phyloP scores from a whole-genome alignment of 2,329 filamentous ascomycete genomes.

The Penicillium sp. region DNA sequence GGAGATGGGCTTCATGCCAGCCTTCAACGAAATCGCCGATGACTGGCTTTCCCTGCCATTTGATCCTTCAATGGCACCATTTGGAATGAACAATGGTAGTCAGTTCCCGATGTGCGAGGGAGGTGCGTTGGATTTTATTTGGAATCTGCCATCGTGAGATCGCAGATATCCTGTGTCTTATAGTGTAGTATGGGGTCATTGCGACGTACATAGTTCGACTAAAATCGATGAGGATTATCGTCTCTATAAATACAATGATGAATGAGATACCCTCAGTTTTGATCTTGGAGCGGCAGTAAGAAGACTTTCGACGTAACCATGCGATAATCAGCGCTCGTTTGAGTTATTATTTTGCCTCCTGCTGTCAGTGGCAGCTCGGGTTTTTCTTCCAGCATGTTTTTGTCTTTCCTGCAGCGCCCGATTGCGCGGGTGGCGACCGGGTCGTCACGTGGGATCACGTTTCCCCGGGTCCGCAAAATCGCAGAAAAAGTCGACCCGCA shows the following conservation, averaged over 20 bases:
- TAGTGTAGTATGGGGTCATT: too few relatives aligned
- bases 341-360: constrained; percentile 12
- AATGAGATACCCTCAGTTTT: too few relatives aligned
- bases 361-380: constrained; percentile 3
- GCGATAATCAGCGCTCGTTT: constrained; percentile 2
- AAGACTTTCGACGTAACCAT: constrained; percentile 5
- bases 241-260: too few relatives aligned
- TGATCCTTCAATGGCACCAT: constrained; percentile 46
- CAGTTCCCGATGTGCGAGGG: constrained; percentile 43
- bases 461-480: constrained; percentile 2
- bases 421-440: constrained; percentile 8
- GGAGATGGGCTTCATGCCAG: constrained; percentile 30
- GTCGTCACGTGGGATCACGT: constrained; percentile 14
- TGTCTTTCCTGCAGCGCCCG: constrained; percentile 15
- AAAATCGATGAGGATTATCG: too few relatives aligned
- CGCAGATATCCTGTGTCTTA: not conserved
- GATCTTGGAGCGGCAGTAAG: too few relatives aligned
- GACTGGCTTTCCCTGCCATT: constrained; percentile 46
- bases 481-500: constrained; percentile 13
- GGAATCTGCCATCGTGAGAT: constrained; percentile 42
- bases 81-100: constrained; percentile 37
- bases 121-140: constrained; percentile 43
- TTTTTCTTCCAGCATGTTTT: not conserved
- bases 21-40: constrained; percentile 34
- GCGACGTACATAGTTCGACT: too few relatives aligned